These are phyloP conservation scores for Hypomyces rosellus DNA, from an alignment of 2,329 filamentous ascomycete genomes.

Conservation along the genomic window DNA sequence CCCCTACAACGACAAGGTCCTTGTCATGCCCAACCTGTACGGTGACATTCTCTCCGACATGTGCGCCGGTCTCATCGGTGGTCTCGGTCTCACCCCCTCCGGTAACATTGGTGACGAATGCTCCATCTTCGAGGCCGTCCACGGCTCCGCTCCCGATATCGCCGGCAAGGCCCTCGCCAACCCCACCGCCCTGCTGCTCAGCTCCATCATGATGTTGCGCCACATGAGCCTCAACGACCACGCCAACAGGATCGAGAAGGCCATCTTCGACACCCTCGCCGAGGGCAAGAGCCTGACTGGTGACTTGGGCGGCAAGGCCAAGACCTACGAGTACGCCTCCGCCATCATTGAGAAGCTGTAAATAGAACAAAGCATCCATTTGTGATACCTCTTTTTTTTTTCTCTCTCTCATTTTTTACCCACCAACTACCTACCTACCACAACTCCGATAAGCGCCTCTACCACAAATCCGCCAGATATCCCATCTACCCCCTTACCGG, in stretches of 20 bases:
- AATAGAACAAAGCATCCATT: constrained; percentile 16
- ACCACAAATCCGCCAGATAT: too few species aligned
- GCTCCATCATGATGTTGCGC: constrained; percentile 98
- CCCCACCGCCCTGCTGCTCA: constrained; percentile 90
- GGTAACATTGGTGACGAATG: constrained; percentile 99
- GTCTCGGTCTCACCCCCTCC: constrained; percentile 92
- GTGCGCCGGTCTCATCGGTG: constrained; percentile 97
- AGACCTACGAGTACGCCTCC: constrained; percentile 87
- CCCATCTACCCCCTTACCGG: too few species aligned
- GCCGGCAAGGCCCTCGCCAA: constrained; percentile 94
- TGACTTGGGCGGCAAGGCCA: constrained; percentile 91
- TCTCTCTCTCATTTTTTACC: constrained; percentile 16
- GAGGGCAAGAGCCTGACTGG: constrained; percentile 96
- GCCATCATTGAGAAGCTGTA: constrained; percentile 76
- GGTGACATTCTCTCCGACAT: constrained; percentile 99
- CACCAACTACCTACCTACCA: not conserved
- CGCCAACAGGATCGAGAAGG: constrained; percentile 83
- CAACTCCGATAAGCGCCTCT: not conserved
- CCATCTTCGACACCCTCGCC: constrained; percentile 88
- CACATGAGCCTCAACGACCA: constrained; percentile 90
- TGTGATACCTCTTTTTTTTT: constrained; percentile 6
- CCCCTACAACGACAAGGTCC: constrained; percentile 98
- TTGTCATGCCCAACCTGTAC: constrained; percentile 98
- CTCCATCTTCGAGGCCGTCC: constrained; percentile 99
- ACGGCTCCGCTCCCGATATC: constrained; percentile 95